A percentile compares a stretch with the other conserved stretches of the same genome.
phyloP scores from a whole-genome alignment of 1,284 basidiomycete species.

The Tremellales sp. region DNA sequence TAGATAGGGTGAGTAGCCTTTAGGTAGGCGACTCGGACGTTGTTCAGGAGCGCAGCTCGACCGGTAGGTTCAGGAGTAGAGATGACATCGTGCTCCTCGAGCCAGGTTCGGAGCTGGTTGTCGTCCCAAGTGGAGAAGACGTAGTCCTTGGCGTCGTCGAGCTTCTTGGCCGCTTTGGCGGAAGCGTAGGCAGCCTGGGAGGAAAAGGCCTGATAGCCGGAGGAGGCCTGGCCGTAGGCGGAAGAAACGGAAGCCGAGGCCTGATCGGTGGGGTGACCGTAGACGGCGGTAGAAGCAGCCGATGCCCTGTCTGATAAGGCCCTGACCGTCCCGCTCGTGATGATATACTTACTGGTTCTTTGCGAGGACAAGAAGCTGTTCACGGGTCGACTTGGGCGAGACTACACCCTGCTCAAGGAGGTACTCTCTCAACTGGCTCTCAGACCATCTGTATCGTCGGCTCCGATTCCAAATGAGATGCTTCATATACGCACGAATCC shows the following conservation, averaged over 20 bases:
- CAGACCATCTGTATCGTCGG: conserved; percentile 62
- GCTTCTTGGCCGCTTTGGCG: conserved; percentile 47
- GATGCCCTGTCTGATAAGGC: conserved; percentile 49
- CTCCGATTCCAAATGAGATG: not conserved
- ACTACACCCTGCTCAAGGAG: conserved; percentile 83
- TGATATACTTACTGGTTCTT: conserved; percentile 56
- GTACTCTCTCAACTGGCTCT: conserved; percentile 72
- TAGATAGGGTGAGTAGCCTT: conserved; percentile 64
- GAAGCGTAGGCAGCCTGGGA: conserved; percentile 51
- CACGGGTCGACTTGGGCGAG: conserved; percentile 68
- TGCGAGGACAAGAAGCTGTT: conserved; percentile 72
- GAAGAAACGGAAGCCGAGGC: conserved; percentile 48
- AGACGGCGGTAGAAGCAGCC: conserved; percentile 55
- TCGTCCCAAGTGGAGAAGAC: conserved; percentile 85
- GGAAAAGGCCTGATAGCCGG: conserved; percentile 34
- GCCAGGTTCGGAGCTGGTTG: conserved; percentile 58
- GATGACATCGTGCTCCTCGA: conserved; percentile 68
- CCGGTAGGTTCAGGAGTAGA: conserved; percentile 62
- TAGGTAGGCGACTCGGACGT: conserved; percentile 65
- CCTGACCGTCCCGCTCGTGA: not conserved
- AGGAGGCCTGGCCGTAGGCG: conserved; percentile 54
- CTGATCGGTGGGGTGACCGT: conserved; percentile 47
- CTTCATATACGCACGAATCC: conserved; percentile 45
- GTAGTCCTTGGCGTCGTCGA: conserved; percentile 78
- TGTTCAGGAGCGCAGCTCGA: conserved; percentile 62